Conservation (phyloP, 75 land plant genomes). For the Gnetum montanum region DNA sequence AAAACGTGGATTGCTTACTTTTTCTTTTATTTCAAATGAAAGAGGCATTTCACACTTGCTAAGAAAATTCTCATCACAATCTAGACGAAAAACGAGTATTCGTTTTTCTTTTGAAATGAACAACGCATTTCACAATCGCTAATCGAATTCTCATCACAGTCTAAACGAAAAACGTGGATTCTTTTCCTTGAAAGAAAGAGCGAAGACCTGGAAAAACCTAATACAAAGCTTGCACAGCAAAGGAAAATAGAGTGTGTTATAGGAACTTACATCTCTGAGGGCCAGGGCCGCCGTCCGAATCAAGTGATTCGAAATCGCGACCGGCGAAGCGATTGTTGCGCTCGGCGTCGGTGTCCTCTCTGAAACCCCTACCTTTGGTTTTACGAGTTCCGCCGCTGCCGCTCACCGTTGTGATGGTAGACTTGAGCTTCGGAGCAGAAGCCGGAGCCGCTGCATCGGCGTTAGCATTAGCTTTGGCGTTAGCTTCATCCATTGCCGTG, state of each 20-base stretch:
- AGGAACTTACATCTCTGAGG: conserved; percentile 88
- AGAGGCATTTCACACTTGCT: no score
- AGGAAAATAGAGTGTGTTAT: conserved; percentile 12
- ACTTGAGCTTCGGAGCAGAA: conserved; percentile 57
- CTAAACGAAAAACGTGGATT: not conserved
- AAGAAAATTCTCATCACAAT: no score
- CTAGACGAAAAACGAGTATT: no score
- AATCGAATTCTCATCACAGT: not conserved
- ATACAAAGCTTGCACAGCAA: not conserved
- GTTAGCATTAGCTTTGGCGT: conserved; percentile 20
- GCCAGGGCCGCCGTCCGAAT: conserved; percentile 86
- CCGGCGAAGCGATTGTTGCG: conserved; percentile 52
- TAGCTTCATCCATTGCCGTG: conserved; percentile 55
- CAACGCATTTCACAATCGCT: not conserved
- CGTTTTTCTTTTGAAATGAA: no score
- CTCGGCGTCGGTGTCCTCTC: conserved; percentile 60
- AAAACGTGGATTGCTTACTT: no score
- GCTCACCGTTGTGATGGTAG: conserved; percentile 65
- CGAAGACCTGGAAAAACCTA: not conserved
- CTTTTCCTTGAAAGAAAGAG: not conserved
- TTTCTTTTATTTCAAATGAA: no score
- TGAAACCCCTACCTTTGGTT: conserved; percentile 95
- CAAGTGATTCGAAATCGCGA: conserved; percentile 74
- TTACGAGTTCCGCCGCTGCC: conserved; percentile 34
- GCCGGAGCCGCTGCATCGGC: conserved; percentile 9